Evolutionary conservation across 2,329 filamentous ascomycete species (phyloP).

Genomic region (Aspergillus sp.): DNA sequence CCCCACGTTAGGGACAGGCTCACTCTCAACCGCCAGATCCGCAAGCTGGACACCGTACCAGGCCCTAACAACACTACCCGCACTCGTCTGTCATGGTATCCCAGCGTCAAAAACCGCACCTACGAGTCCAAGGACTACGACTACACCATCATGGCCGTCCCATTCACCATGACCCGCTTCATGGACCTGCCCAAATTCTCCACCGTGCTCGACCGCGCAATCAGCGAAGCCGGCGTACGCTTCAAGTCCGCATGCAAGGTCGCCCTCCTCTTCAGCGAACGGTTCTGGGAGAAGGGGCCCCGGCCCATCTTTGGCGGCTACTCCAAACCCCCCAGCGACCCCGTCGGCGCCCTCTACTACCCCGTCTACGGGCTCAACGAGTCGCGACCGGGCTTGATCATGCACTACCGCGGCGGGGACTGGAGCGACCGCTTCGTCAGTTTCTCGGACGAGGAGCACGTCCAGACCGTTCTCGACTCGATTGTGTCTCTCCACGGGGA

Average conservation of each 20-base stretch:
- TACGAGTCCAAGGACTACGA: constrained; percentile 35
- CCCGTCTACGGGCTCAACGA: constrained; percentile 33
- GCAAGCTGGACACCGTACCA: constrained; percentile 14
- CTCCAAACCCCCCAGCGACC: constrained; percentile 23
- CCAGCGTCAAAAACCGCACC: constrained; percentile 22
- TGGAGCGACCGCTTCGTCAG: constrained; percentile 30
- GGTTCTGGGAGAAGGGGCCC: constrained; percentile 34
- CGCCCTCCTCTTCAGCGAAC: constrained; percentile 30
- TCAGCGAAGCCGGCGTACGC: constrained; percentile 23
- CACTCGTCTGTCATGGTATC: constrained; percentile 25
- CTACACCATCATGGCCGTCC: constrained; percentile 40
- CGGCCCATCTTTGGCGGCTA: constrained; percentile 30
- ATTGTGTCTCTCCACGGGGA: constrained; percentile 31
- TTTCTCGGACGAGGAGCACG: constrained; percentile 29
- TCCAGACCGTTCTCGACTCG: constrained; percentile 28
- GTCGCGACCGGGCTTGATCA: constrained; percentile 32
- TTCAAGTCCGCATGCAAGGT: constrained; percentile 36
- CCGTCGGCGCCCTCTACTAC: constrained; percentile 32
- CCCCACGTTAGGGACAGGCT: constrained; percentile 30
- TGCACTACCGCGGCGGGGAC: constrained; percentile 31
- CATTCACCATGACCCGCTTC: constrained; percentile 39
- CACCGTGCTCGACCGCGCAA: constrained; percentile 22
- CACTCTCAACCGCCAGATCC: constrained; percentile 23
- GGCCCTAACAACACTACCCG: constrained; percentile 14
- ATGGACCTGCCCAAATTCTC: constrained; percentile 41